phyloP scores from a whole-genome alignment of 2,329 filamentous ascomycete genomes.

The Atkinsonella texensis region DNA sequence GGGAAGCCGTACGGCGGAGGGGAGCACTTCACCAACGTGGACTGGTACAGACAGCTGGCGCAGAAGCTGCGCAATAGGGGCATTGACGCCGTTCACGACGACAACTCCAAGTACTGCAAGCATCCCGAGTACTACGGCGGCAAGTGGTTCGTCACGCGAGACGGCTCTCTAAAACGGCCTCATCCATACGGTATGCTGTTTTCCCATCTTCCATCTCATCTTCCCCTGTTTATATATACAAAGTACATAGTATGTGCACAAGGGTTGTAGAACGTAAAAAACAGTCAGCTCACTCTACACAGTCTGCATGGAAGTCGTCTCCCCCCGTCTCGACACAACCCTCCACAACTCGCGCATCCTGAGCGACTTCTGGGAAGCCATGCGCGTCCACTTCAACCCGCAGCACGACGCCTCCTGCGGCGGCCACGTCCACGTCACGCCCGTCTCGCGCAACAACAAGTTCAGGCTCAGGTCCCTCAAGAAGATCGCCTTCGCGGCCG shows the following conservation, averaged over 20 bases:
- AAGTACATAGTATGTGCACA: neutral
- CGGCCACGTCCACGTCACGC: slow-evolving; percentile 28
- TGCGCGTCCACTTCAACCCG: slow-evolving; percentile 28
- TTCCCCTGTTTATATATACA: too few relatives aligned
- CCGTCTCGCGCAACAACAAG: slow-evolving; percentile 19
- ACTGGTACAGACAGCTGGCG: slow-evolving; percentile 28
- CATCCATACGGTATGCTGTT: slow-evolving; percentile 20
- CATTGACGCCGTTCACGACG: slow-evolving; percentile 25
- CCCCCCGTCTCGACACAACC: slow-evolving; percentile 24
- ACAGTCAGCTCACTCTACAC: neutral
- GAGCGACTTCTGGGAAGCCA: slow-evolving; percentile 29
- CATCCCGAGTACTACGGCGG: slow-evolving; percentile 29
- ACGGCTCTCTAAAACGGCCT: slow-evolving; percentile 26
- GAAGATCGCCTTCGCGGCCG: slow-evolving; percentile 24
- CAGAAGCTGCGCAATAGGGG: slow-evolving; percentile 26
- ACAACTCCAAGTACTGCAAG: slow-evolving; percentile 26
- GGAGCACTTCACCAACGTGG: slow-evolving; percentile 25
- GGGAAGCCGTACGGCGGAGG: slow-evolving; percentile 24
- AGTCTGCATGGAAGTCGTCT: slow-evolving; percentile 31
- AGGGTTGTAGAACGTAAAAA: too few relatives aligned
- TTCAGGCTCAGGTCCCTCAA: slow-evolving; percentile 24
- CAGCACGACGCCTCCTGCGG: slow-evolving; percentile 24
- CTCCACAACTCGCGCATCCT: slow-evolving; percentile 20
- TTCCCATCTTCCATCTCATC: too few relatives aligned
- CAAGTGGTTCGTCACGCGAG: slow-evolving; percentile 29